Evolutionary conservation across 2,329 filamentous ascomycete genomes (phyloP), one percentile per base, ranked within the genome.

Genomic region (Arachnomyces sp.): DNA sequence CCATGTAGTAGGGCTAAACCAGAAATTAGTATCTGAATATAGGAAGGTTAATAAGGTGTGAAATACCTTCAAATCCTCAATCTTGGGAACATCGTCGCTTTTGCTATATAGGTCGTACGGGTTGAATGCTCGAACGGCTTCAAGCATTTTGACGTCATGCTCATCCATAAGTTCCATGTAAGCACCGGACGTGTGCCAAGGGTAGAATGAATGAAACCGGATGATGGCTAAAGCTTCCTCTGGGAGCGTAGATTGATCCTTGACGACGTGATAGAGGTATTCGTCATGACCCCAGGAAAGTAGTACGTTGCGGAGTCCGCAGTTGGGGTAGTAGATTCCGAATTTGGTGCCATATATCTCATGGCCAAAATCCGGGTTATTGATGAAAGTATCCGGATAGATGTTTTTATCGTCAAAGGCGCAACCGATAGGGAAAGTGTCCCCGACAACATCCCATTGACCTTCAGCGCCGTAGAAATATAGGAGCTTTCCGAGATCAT

Each of bases 21-120:
- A 25, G 21, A 25, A 25, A 9, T 25, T 25, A 25, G 21, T 9
- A 25, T 25, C 5, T 39, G 4, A 36, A 9, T 16, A 28, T 15
- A 15, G 8, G 30, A 48, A 46, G 18, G 48, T 49, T 14, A 46
- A 40, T 36, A 48, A 49, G 8, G 47, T 50, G 25, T 50, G n/a
- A 53, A 66, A 49, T 54, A 76, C 74, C 74, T 90, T 93, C 42
- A 95, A 69, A 53, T 85, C 78, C 56, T 88, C 83, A 1, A 82
- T 76, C 42, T 77, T 80, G 1, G 86, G 87, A 15, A 88, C 72
- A 13, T 79, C 84, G 54, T 94, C 88, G 50, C 81, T 87, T 78
- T 95, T 95, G 69, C 84, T 90, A 69, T 94, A 95, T 36, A 95
- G 60, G 57, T 94, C 88, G 54, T 94, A 95, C 0, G 87, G 86